phyloP scores from a whole-genome alignment of 2,329 filamentous ascomycete genomes.

The Knoxdaviesia capensis region DNA sequence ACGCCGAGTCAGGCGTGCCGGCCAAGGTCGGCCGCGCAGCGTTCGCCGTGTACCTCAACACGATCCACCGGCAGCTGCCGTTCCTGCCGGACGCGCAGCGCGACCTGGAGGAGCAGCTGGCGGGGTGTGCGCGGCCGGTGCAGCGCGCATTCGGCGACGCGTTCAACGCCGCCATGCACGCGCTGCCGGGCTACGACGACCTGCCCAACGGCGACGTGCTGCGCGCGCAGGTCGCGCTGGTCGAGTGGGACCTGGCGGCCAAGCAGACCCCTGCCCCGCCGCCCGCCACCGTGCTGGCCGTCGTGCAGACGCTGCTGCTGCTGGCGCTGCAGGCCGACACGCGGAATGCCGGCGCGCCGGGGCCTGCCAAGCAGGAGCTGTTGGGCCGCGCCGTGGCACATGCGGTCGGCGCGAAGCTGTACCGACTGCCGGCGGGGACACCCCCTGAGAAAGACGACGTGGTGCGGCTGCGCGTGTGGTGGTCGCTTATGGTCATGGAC shows the following conservation, averaged over 20 bases:
- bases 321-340: slow-evolving; percentile 46
- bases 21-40: neutral
- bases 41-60: slow-evolving; percentile 33
- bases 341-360: slow-evolving; percentile 22
- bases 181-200: neutral
- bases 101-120: slow-evolving; percentile 33
- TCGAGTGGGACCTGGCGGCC: slow-evolving; percentile 26
- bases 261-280: neutral
- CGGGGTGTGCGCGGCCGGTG: slow-evolving; percentile 32
- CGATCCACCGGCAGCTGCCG: slow-evolving; percentile 47
- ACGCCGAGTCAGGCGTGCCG: no score
- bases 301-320: slow-evolving; percentile 46
- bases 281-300: slow-evolving; percentile 15
- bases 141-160: slow-evolving; percentile 45
- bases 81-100: slow-evolving; percentile 38
- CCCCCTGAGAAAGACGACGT: slow-evolving; percentile 41
- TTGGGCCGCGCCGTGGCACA: slow-evolving; percentile 45
- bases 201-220: neutral
- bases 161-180: slow-evolving; percentile 32
- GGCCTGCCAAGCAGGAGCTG: slow-evolving; percentile 30
- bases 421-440: slow-evolving; percentile 21
- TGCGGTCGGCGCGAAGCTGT: slow-evolving; percentile 44
- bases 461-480: slow-evolving; percentile 47
- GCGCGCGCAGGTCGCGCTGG: slow-evolving; percentile 15
- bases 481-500: slow-evolving; percentile 50